Evolutionary conservation across 2,329 filamentous ascomycete species (phyloP).

Genomic region (Curvularia spicifera): DNA sequence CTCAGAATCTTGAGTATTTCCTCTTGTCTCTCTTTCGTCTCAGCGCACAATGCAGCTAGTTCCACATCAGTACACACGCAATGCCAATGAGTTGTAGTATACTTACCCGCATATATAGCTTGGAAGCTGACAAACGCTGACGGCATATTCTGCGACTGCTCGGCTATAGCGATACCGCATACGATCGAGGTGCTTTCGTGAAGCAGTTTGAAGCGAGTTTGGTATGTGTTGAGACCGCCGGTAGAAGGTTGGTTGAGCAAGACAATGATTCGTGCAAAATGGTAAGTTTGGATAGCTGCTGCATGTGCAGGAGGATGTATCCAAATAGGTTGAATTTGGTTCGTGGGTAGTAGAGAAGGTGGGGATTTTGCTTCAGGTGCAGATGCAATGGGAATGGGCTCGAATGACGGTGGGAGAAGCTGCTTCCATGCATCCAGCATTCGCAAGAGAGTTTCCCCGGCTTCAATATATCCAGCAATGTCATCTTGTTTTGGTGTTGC

Average conservation of each 20-base stretch:
- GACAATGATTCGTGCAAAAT: constrained; percentile 61
- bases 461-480: constrained; percentile 48
- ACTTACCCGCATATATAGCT: constrained; percentile 41
- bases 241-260: constrained; percentile 60
- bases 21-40: constrained; percentile 27
- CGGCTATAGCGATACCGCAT: constrained; percentile 58
- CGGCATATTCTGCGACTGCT: constrained; percentile 35
- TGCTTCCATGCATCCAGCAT: constrained; percentile 60
- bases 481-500: constrained; percentile 56
- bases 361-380: constrained; percentile 15
- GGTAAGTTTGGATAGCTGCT: constrained; percentile 60
- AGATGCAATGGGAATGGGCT: constrained; percentile 47
- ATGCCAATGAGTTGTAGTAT: neutral
- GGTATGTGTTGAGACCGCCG: constrained; percentile 57
- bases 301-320: constrained; percentile 44
- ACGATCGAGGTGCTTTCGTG: constrained; percentile 57
- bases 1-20: constrained; percentile 26
- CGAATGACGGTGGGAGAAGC: constrained; percentile 52
- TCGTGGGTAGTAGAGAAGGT: constrained; percentile 5
- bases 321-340: constrained; percentile 30
- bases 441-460: constrained; percentile 55
- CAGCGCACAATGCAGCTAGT: constrained; percentile 30
- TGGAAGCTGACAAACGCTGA: constrained; percentile 42
- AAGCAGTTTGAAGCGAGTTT: constrained; percentile 53
- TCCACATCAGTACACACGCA: neutral